phyloP scores from a whole-genome alignment of 345 rosid species.

The Corchorus olitorius region DNA sequence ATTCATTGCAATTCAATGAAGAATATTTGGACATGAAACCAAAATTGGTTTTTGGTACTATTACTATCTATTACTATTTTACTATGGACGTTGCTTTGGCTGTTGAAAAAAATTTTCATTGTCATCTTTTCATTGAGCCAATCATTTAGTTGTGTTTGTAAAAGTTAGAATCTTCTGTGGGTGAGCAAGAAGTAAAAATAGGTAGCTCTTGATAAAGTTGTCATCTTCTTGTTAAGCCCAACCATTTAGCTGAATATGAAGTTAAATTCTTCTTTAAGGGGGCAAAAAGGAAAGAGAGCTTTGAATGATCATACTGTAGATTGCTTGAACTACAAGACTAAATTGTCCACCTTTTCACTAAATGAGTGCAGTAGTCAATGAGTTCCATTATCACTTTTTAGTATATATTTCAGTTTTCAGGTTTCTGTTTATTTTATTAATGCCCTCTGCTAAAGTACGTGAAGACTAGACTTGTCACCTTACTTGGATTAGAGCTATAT shows the following conservation, averaged over 20 bases:
- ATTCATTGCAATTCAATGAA: no score
- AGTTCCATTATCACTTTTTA: neutral
- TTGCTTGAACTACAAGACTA: neutral
- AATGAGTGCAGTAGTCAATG: neutral
- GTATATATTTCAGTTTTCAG: neutral
- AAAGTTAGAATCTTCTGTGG: no score
- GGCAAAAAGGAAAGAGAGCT: neutral
- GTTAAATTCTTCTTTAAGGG: neutral
- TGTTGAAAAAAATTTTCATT: neutral
- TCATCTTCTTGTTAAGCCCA: neutral
- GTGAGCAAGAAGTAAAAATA: no score
- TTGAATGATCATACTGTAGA: neutral
- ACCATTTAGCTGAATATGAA: neutral
- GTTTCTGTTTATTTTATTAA: neutral
- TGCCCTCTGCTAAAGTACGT: neutral
- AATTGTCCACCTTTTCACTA: neutral
- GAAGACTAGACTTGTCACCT: neutral
- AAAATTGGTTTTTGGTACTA: no score
- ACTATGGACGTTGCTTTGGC: no score
- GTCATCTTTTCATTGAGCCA: neutral
- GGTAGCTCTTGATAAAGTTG: neutral
- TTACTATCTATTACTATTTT: no score
- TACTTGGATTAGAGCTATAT: neutral
- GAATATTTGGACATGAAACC: neutral
- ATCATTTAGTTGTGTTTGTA: no score